These are phyloP conservation scores for Ligustrum vulgare DNA, from an alignment of 257 asterid genomes.

Conservation along the genomic window DNA sequence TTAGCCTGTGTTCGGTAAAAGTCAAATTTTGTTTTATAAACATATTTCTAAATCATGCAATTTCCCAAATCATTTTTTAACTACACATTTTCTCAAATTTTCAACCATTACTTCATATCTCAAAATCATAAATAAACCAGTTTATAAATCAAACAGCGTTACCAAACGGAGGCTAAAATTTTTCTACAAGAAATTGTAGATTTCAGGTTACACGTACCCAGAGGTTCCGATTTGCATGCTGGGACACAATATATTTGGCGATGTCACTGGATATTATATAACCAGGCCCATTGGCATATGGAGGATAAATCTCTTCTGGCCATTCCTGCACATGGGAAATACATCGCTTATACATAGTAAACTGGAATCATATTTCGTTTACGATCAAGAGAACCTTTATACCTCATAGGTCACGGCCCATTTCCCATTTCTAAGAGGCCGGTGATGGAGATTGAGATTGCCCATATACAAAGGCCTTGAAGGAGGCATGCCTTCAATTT, in stretches of 20 bases:
- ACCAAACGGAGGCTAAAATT: too few relatives aligned
- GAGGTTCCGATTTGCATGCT: slow-evolving; percentile 52
- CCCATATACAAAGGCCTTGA: slow-evolving; percentile 81
- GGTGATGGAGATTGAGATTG: slow-evolving; percentile 83
- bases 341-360: background rate
- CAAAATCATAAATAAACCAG: too few relatives aligned
- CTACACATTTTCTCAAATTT: too few relatives aligned
- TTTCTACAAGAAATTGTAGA: slow-evolving; percentile 16
- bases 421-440: slow-evolving; percentile 94
- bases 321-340: slow-evolving; percentile 62
- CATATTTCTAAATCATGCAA: too few relatives aligned
- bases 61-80: too few relatives aligned
- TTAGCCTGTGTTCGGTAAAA: too few relatives aligned
- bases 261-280: slow-evolving; percentile 77
- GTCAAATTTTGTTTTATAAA: too few relatives aligned
- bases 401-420: slow-evolving; percentile 99
- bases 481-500: slow-evolving; percentile 56
- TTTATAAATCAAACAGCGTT: too few relatives aligned
- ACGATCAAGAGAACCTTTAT: slow-evolving; percentile 2
- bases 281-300: slow-evolving; percentile 97
- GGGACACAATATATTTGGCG: slow-evolving; percentile 67
- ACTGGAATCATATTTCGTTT: background rate
- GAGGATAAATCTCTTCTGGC: slow-evolving; percentile 96
- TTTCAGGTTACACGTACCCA: slow-evolving; percentile 47
- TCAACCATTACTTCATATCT: too few relatives aligned